A percentile compares a stretch with the other conserved stretches of the same genome.
Conservation (phyloP, 1,284 basidiomycete genomes). For the Trametes pubescens region DNA sequence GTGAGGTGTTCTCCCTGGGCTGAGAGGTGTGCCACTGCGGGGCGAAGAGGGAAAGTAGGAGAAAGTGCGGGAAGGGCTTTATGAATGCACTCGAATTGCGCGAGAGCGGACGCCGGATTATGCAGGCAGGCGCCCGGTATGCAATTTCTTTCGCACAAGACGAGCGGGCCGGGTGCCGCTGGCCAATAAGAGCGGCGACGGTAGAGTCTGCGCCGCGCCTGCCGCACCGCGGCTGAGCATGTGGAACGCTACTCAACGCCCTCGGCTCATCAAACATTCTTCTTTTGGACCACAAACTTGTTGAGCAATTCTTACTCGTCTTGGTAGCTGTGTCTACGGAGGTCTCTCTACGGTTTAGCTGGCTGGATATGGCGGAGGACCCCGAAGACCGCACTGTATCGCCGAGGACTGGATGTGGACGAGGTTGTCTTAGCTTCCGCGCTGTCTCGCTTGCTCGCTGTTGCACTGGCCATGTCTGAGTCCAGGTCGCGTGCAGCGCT, state of each 20-base stretch:
- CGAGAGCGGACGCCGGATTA: conserved; percentile 14
- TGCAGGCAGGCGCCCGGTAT: conserved; percentile 12
- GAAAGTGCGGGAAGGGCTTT: background rate
- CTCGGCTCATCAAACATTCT: background rate
- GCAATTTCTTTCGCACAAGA: conserved; percentile 19
- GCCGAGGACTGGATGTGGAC: background rate
- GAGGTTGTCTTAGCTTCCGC: conserved; percentile 8
- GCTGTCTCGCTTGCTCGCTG: background rate
- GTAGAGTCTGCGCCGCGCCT: background rate
- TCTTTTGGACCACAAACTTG: background rate
- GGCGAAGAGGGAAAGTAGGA: conserved; percentile 12
- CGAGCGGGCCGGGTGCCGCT: conserved; percentile 10
- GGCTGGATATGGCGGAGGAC: conserved; percentile 14
- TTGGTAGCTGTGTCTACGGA: background rate
- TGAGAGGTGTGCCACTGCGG: conserved; percentile 13
- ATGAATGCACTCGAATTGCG: conserved; percentile 7
- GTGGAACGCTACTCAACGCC: conserved; percentile 14
- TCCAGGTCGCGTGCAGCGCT: conserved; percentile 6
- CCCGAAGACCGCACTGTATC: conserved; percentile 26
- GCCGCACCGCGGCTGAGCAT: background rate
- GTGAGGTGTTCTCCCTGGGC: conserved; percentile 9
- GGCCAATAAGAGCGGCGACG: conserved; percentile 2
- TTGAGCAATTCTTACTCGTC: too few species aligned
- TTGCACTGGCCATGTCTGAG: conserved; percentile 18
- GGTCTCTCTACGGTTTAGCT: background rate